Evolutionary conservation across 225 moss, liverwort and hornwort species (phyloP), one percentile per base, ranked within the genome.

Genomic region (Pseudisothecium myosuroides): DNA sequence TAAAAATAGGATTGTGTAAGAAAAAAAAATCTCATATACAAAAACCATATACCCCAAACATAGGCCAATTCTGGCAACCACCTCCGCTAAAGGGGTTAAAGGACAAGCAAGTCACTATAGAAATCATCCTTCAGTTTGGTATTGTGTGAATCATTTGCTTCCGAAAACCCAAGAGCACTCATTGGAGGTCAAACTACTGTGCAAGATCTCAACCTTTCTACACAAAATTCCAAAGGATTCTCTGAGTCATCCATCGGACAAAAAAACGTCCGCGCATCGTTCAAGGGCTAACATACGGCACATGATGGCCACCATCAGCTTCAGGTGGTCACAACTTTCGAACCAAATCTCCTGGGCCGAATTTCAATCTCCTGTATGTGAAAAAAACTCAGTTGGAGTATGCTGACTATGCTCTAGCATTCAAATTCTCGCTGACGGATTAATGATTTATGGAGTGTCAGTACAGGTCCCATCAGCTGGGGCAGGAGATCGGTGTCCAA

Each of bases 31-130:
- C n/a, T n/a, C n/a, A n/a, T n/a, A n/a, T n/a, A n/a, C n/a, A n/a
- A n/a, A n/a, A n/a, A n/a, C n/a, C n/a, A n/a, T n/a, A n/a, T n/a
- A n/a, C n/a, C n/a, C n/a, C n/a, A n/a, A n/a, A n/a, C n/a, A n/a
- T n/a, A n/a, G n/a, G n/a, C n/a, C n/a, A n/a, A n/a, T n/a, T n/a
- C n/a, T n/a, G n/a, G n/a, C n/a, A n/a, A n/a, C n/a, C n/a, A n/a
- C n/a, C n/a, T n/a, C n/a, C n/a, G n/a, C n/a, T n/a, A n/a, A n/a
- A n/a, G 45, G 45, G 45, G 45, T 45, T 45, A 17, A 5, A 28
- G 0, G 6, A 45, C 1, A 0, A 1, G 0, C 0, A 10, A 0
- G 6, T 43, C 45, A 10, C 45, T 0, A 10, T 17, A 0, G 0
- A 28, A 41, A 1, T 27, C 3, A 45, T 10, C 17, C 1, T 17